These are phyloP conservation scores for Epichloe elymi DNA, from an alignment of 2,329 filamentous ascomycete species.

Conservation along the genomic window DNA sequence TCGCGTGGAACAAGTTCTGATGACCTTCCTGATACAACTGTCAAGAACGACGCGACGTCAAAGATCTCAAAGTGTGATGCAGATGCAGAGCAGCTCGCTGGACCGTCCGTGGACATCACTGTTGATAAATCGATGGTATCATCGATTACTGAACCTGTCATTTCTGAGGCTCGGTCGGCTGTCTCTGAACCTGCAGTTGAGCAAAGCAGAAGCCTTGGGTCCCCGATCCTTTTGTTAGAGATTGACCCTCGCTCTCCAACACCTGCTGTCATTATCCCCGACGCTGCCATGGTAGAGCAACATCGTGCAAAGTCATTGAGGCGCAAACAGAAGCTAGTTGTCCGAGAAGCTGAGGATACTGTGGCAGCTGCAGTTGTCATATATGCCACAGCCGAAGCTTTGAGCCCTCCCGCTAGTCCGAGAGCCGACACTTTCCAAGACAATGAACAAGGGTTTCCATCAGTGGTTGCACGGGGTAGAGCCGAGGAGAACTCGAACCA, in stretches of 20 bases:
- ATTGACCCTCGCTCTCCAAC: slow-evolving; percentile 23
- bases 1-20: not conserved
- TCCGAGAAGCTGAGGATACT: slow-evolving; percentile 36
- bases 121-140: not conserved
- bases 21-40: not conserved
- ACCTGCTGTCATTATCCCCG: slow-evolving; percentile 33
- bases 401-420: slow-evolving; percentile 29
- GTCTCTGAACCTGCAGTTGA: not conserved
- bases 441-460: slow-evolving; percentile 14
- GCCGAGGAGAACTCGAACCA: slow-evolving; percentile 12
- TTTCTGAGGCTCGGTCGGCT: not conserved
- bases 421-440: slow-evolving; percentile 8
- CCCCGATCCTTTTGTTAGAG: slow-evolving; percentile 3
- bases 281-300: slow-evolving; percentile 23
- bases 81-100: not conserved
- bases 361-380: slow-evolving; percentile 41
- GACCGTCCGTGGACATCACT: not conserved
- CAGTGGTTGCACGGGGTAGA: not conserved
- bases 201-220: not conserved
- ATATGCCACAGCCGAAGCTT: slow-evolving; percentile 35
- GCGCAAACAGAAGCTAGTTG: slow-evolving; percentile 30
- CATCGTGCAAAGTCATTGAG: slow-evolving; percentile 31
- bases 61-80: not conserved
- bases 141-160: not conserved
- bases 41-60: not conserved